Base-by-base conservation (phyloP, 192 early-diverging fungal genomes). In the Entomortierella parvispora region DNA sequence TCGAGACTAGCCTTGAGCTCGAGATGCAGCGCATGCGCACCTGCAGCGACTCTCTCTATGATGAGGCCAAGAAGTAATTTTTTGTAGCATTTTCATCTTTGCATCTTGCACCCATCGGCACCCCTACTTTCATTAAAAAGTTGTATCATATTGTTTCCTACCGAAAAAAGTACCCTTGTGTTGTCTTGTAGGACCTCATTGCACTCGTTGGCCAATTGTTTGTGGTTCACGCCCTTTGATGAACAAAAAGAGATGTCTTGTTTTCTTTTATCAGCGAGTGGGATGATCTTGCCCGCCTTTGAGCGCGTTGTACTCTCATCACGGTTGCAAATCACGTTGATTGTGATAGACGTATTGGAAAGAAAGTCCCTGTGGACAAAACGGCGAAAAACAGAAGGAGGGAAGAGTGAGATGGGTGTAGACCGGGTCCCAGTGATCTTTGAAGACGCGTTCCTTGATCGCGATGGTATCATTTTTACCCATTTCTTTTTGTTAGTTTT, bases 11-110 rank as follows among this genome's bases (percentile, higher is more conserved):
- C 22, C 47, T 20, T 49, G 47, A 49, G 47, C 18, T 23, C 22
- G 47, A 49, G 47, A 49, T 49, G 47, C 15, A 49, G 18, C 47
- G 47, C 18, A 49, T 49, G 47, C 47, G 47, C 18, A 49, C 47
- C 22, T 17, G 18, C 47, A 49, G n/a, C 47, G 47, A 49, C 47
- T 49, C 47, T 6, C 9, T 49, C 47, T 49, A 17, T 18, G 18
- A 18, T 49, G 15, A 23, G 18, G 4, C 22, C 18, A 49, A 49
- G 47, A 49, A 49, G 47, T 23, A 23, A 49, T 49, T 49, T 18
- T 18, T 49, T 18, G n/a, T 12, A 20, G 22, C 22, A 49, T 49
- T 20, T 49, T 20, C 47, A 17, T 49, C 6, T 49, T 23, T 6
- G 9, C 4, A 5, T 49, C 18, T 49, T 23, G 15, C 47, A 20